These are phyloP conservation scores for Cystobasidium ongulense DNA, from an alignment of 768 basidiomycete species.

Conservation along the genomic window DNA sequence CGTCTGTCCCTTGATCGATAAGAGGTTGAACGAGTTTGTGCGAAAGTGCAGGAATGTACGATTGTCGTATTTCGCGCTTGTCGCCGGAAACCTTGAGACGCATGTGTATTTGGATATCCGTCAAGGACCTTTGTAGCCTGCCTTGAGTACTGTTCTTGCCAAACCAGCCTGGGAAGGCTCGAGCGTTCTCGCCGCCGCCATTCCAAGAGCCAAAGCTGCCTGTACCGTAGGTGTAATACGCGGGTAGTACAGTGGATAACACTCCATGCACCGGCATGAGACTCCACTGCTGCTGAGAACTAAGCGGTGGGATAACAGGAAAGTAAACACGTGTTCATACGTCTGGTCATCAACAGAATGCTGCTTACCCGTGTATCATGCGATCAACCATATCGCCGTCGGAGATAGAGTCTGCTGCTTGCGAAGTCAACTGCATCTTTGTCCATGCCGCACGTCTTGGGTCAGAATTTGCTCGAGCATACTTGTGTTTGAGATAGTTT, in stretches of 20 bases:
- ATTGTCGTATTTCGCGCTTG: conserved; percentile 77
- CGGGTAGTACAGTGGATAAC: conserved; percentile 78
- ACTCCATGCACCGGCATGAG: conserved; percentile 90
- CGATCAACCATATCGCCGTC: conserved; percentile 89
- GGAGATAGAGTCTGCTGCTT: conserved; percentile 83
- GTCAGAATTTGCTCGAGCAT: conserved; percentile 54
- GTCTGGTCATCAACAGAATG: background rate
- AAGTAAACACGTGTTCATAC: background rate
- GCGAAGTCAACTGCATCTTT: conserved; percentile 69
- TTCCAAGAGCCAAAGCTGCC: conserved; percentile 36
- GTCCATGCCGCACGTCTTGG: conserved; percentile 63
- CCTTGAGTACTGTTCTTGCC: conserved; percentile 91
- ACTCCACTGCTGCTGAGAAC: conserved; percentile 90
- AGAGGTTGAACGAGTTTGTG: conserved; percentile 72
- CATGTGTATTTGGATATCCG: conserved; percentile 91
- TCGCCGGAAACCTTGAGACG: conserved; percentile 85
- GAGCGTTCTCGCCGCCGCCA: background rate
- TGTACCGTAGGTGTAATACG: conserved; percentile 69
- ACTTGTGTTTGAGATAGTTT: conserved; percentile 82
- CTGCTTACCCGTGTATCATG: conserved; percentile 74
- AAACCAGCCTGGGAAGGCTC: conserved; percentile 63
- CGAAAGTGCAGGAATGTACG: conserved; percentile 81
- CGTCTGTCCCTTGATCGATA: conserved; percentile 61
- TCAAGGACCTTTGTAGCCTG: conserved; percentile 69
- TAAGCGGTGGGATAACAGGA: conserved; percentile 41